Evolutionary conservation across 306 rosid species (phyloP).

Genomic region (Medicago lupulina): DNA sequence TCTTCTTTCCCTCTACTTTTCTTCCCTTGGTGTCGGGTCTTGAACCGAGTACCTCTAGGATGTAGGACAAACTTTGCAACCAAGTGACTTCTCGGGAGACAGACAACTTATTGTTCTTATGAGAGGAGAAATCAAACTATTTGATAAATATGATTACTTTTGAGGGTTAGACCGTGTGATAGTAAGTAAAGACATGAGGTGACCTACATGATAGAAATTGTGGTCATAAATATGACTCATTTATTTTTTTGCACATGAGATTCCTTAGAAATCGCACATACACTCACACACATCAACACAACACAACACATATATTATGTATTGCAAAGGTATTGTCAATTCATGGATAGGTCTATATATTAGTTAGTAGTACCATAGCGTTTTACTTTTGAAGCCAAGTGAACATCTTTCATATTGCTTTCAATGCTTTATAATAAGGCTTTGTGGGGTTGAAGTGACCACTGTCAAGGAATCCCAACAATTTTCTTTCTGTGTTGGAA

Average conservation of each 20-base stretch:
- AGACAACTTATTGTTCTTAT: no score
- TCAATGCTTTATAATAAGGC: constrained; percentile 24
- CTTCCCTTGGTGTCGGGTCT: no score
- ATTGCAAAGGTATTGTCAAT: constrained; percentile 47
- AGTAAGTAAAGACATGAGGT: no score
- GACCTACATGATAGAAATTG: no score
- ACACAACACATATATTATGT: not conserved
- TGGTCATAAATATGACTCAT: constrained; percentile 26
- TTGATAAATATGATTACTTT: no score
- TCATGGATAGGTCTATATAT: constrained; percentile 34
- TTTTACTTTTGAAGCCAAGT: constrained; percentile 38
- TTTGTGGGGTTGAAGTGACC: constrained; percentile 44
- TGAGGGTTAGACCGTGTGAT: no score
- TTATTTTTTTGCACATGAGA: constrained; percentile 35
- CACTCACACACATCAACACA: no score
- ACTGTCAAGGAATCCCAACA: constrained; percentile 27
- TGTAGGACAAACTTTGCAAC: no score
- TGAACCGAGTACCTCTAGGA: no score
- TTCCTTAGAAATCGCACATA: constrained; percentile 37
- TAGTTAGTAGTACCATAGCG: not conserved
- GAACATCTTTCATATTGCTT: constrained; percentile 35
- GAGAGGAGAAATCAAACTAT: no score
- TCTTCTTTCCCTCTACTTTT: no score
- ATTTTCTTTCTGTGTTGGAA: constrained; percentile 27
- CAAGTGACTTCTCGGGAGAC: no score